Evolutionary conservation across 2,329 filamentous ascomycete genomes (phyloP), one percentile per base, ranked within the genome.

Genomic region (Fusarium hostae): DNA sequence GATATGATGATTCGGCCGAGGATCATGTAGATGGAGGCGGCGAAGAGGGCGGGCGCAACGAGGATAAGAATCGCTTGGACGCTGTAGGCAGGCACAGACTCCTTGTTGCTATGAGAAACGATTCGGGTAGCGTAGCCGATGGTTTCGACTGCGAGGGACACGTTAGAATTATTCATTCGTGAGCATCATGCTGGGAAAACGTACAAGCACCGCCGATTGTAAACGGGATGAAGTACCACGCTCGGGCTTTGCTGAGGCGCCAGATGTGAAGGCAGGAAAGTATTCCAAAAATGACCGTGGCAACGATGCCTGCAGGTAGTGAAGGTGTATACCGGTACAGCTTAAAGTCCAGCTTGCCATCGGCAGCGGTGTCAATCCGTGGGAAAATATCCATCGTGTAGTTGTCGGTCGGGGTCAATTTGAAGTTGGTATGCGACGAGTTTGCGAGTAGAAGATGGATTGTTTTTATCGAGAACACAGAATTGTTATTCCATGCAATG

Each of bases 251-350:
- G 1, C 0, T 1, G 2, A 54, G 24, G 2, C 35, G 51, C 51
- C 51, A 54, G 1, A 30, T 18, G 9, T 54, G 51, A 3, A 54
- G 35, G 20, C 34, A 54, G 9, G 24, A 20, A 3, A 54, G 20
- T 0, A 22, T 22, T 7, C n/a, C 45, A 15, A 48, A 48, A 0
- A 48, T 48, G 5, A 32, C 3, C 0, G 10, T 2, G 3, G 45
- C 7, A 10, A 48, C 0, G 7, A 32, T 22, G n/a, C 28, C 45
- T 18, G 45, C 28, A 22, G 45, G 45, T 0, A 48, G 22, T 3
- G 28, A 48, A 1, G 28, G 45, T 0, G 28, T 32, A 4, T 48
- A 48, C 7, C 45, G 4, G n/a, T 6, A 48, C 10, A 48, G n/a
- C 28, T 32, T 48, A 5, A 48, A 48, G 13, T 48, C 44, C 0